Base-by-base conservation (phyloP, 2,329 filamentous ascomycete species). In the Mycosphaerella sp. region DNA sequence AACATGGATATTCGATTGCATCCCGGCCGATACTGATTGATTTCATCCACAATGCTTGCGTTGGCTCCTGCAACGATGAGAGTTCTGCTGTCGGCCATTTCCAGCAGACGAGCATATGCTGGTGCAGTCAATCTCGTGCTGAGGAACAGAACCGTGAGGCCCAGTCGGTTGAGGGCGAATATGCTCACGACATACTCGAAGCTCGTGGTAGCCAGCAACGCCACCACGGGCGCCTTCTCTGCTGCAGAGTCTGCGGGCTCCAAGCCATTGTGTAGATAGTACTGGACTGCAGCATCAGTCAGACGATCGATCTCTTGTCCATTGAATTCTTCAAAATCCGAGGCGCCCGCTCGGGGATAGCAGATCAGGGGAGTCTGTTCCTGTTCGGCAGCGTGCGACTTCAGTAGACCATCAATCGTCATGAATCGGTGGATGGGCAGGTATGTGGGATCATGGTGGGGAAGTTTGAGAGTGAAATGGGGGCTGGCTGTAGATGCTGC, bases 171-270 rank as follows among this genome's bases (percentile, higher is more conserved):
- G 45, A 84, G 62, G 0, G 78, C 80, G 43, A 82, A 72, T 41
- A 78, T 69, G 3, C 78, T 76, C 36, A 82, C 69, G 38, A 81
- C 71, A 55, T 80, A 80, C 51, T 80, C 76, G 8, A 83, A 69
- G 57, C 78, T 76, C 1, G 79, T 81, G 0, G 73, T 71, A 0
- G 77, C 79, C 2, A 83, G 67, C 9, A 83, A 62, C 1, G 74
- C 78, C 23, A 82, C 71, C 0, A 77, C 73, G 8, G 64, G 64
- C 14, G 62, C 62, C 50, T 64, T 57, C 8, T 62, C 59, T 11
- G 59, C 55, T 2, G 50, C 40, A 5, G 64, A 52, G 47, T 64
- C 59, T 34, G 65, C 66, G 44, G 62, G 60, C 23, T 57, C 31
- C 31, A 67, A 59, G 3, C 65, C 67, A 52, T 63, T 56, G 3